Percentiles rank a stretch among this genome's conserved stretches.
phyloP scores from a whole-genome alignment of 1,284 basidiomycete species.

The Paramarasmius palmivorus region DNA sequence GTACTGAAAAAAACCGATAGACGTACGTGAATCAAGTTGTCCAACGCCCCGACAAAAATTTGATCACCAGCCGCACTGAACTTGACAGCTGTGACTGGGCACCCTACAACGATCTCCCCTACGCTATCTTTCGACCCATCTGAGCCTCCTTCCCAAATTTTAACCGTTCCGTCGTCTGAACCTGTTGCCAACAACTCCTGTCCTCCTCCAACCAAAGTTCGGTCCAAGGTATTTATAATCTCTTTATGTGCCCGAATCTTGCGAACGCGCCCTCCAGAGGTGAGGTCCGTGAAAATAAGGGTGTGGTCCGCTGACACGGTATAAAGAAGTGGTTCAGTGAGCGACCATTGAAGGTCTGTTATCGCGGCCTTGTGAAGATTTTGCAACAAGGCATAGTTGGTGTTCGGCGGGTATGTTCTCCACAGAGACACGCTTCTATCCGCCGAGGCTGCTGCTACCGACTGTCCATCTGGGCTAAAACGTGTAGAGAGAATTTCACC shows the following conservation, averaged over 20 bases:
- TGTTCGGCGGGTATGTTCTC: constrained; percentile 80
- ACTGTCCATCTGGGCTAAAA: constrained; percentile 81
- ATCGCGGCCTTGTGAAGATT: constrained; percentile 78
- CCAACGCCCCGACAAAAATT: too few species aligned
- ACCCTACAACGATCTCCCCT: constrained; percentile 79
- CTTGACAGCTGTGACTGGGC: constrained; percentile 83
- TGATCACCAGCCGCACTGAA: too few species aligned
- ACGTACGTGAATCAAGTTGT: too few species aligned
- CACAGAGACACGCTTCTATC: constrained; percentile 79
- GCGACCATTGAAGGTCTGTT: constrained; percentile 80
- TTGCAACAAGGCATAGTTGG: constrained; percentile 78
- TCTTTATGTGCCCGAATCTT: constrained; percentile 81
- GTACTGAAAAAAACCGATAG: too few species aligned
- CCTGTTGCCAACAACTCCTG: constrained; percentile 65
- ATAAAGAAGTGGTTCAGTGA: constrained; percentile 70
- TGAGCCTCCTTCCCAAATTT: constrained; percentile 84
- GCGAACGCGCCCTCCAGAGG: constrained; percentile 74
- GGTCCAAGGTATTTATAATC: constrained; percentile 86
- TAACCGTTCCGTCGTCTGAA: constrained; percentile 87
- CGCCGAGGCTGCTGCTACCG: constrained; percentile 81
- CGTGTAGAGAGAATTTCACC: constrained; percentile 79
- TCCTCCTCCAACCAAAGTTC: constrained; percentile 80
- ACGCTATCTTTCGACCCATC: constrained; percentile 71
- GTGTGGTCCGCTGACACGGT: constrained; percentile 86
- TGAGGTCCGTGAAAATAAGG: constrained; percentile 71